Base-by-base conservation (phyloP, 2,329 filamentous ascomycete genomes). In the Pezicula neosporulosa region DNA sequence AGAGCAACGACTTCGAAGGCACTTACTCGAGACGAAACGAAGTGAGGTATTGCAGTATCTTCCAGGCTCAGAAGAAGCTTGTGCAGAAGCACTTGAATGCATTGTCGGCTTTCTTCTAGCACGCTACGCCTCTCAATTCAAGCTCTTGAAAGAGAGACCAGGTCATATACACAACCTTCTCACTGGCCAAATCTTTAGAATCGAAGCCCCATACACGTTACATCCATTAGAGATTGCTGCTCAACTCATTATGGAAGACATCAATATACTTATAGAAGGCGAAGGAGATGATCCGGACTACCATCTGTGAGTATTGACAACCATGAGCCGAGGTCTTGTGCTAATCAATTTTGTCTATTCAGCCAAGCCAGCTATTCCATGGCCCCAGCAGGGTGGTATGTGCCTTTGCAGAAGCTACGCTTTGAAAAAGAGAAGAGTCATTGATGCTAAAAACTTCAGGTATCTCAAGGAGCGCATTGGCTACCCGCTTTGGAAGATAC, bases 301-400 rank as follows among this genome's bases (percentile, higher is more conserved):
- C 45, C 53, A 49, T 41, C 43, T 62, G 58, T 60, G 47, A 51
- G 55, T 57, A 12, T 13, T 18, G n/a, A 21, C 24, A 2, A 24
- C 16, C 24, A 30, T 4, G 4, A 18, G 18, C 12, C 30, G 30
- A 7, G 6, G 24, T 30, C 19, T 38, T 9, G 33, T 48, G 39
- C 46, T 48, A 15, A 43, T 4, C 71, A 33, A n/a, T n/a, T 33
- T 33, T 33, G 8, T 48, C 70, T 73, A 50, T 72, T 72, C 48
- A 61, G 78, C 41, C 68, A 70, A 47, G 76, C 75, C 39, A 77
- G 74, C 52, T 75, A 73, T 18, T 77, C 72, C 21, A 67, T 77
- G 19, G 77, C 77, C 49, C 76, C 76, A 9, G 71, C 75, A 1
- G 77, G 76, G 18, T 79, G 75, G 74, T 69, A 69, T 16, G 70